Base-by-base conservation (phyloP, 2,329 filamentous ascomycete species). In the Fusarium transvaalense region DNA sequence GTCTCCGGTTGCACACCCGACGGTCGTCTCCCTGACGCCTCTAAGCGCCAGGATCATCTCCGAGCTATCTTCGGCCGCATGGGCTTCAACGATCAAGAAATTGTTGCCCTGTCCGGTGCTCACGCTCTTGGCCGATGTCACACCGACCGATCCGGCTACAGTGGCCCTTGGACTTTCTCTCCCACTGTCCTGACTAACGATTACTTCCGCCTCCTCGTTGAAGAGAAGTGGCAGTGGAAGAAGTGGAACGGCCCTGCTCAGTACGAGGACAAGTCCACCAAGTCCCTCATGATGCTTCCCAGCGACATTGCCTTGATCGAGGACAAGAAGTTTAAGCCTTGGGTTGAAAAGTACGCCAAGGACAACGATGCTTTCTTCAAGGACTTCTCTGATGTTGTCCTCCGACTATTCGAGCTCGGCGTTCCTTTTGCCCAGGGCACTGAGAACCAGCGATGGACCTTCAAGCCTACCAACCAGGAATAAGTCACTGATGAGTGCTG, bases 51-150 rank as follows among this genome's bases (percentile, higher is more conserved):
- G 66, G 88, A 89, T 77, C 95, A 98, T 83, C 87, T 98, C 74
- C 91, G 96, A 76, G 88, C 88, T 82, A 95, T 98, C 84, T 99
- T 98, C 82, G 88, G 90, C 81, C 93, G 95, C 78, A 98, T 98
- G 95, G 95, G 95, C 72, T 98, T 97, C 87, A 91, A 96, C 81
- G 95, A 99, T 83, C 92, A 92, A 76, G 94, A 97, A 82, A 98
- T 98, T 78, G 95, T 97, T 45, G 96, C 95, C 31, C 88, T 98
- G 54, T 86, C 86, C 25, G 94, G 94, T 72, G 94, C 92, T 48
- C 94, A 97, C 83, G 92, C 93, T 54, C 88, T 97, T 37, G 94
- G 94, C 67, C 92, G 94, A 71, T 97, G 92, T 84, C 96, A 98
- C 86, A 85, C 89, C 10, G 91, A 96, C 82, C 93, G 95, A 78